Evolutionary conservation across 2,329 filamentous ascomycete species (phyloP).

Genomic region (Leptographium radiaticola): DNA sequence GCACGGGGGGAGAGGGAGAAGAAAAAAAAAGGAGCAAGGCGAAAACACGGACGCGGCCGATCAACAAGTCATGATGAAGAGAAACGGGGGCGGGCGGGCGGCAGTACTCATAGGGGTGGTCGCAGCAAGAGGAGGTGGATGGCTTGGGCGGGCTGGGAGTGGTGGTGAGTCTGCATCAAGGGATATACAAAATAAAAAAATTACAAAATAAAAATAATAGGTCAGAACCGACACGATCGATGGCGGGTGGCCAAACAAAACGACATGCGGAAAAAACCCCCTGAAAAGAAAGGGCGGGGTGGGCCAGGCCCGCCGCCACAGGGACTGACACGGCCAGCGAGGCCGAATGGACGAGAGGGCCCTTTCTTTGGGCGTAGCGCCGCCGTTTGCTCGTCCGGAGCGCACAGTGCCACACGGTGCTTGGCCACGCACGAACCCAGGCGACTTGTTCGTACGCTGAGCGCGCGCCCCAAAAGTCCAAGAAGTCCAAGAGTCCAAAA

Average conservation of each 20-base stretch:
- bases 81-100: neutral
- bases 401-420: too few species aligned
- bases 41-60: neutral
- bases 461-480: neutral
- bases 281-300: constrained; percentile 3
- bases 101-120: too few species aligned
- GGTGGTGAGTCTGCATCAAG: neutral
- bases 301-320: neutral
- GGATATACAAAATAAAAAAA: neutral
- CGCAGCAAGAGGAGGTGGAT: too few species aligned
- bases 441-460: neutral
- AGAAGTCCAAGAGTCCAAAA: too few species aligned
- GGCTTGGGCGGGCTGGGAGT: neutral
- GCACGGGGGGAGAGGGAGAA: neutral
- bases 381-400: neutral
- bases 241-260: neutral
- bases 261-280: neutral
- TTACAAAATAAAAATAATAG: neutral
- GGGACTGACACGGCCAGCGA: neutral
- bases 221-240: neutral
- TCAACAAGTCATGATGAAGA: neutral
- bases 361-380: neutral
- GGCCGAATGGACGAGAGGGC: neutral
- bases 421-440: too few species aligned
- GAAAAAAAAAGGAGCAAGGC: neutral